phyloP scores from a whole-genome alignment of 2,329 filamentous ascomycete species.

The Sporothrix luriei region DNA sequence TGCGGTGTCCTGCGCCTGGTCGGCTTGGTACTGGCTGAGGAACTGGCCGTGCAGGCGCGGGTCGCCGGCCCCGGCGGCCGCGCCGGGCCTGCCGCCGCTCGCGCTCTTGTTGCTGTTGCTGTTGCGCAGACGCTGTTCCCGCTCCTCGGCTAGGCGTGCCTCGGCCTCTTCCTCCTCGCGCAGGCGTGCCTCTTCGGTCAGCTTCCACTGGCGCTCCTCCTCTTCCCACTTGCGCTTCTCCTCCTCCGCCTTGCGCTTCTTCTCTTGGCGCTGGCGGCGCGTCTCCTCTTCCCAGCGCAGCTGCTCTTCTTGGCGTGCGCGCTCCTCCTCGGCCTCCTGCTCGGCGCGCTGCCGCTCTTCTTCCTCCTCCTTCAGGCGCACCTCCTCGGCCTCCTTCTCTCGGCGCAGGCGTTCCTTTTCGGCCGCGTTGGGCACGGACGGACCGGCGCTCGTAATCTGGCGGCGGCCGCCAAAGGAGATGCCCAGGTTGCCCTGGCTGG shows the following conservation, averaged over 20 bases:
- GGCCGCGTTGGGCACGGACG: slow-evolving; percentile 75
- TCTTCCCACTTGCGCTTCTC: slow-evolving; percentile 70
- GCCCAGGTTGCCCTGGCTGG: slow-evolving; percentile 92
- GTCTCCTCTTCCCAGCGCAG: slow-evolving; percentile 68
- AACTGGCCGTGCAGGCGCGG: slow-evolving; percentile 77
- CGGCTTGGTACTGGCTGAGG: slow-evolving; percentile 81
- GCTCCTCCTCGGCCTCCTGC: slow-evolving; percentile 62
- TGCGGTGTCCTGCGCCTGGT: slow-evolving; percentile 52
- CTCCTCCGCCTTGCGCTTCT: slow-evolving; percentile 56
- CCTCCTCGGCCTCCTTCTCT: slow-evolving; percentile 61
- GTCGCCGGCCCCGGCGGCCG: slow-evolving; percentile 54
- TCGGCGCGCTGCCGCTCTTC: slow-evolving; percentile 52
- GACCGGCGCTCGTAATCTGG: slow-evolving; percentile 85
- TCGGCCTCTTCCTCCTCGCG: slow-evolving; percentile 76
- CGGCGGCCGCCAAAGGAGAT: slow-evolving; percentile 88
- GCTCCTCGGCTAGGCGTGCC: slow-evolving; percentile 66
- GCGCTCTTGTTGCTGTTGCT: slow-evolving; percentile 55
- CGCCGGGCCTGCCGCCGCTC: slow-evolving; percentile 1
- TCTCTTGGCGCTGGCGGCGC: slow-evolving; percentile 59
- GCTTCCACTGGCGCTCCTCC: slow-evolving; percentile 68
- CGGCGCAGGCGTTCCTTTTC: slow-evolving; percentile 76
- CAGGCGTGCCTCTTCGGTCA: slow-evolving; percentile 66
- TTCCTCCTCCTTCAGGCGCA: slow-evolving; percentile 61
- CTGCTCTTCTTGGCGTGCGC: slow-evolving; percentile 64
- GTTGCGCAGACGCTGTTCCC: slow-evolving; percentile 61